Evolutionary conservation across 768 basidiomycete species (phyloP), one percentile per base, ranked within the genome.

Genomic region (Amanita molliuscula): DNA sequence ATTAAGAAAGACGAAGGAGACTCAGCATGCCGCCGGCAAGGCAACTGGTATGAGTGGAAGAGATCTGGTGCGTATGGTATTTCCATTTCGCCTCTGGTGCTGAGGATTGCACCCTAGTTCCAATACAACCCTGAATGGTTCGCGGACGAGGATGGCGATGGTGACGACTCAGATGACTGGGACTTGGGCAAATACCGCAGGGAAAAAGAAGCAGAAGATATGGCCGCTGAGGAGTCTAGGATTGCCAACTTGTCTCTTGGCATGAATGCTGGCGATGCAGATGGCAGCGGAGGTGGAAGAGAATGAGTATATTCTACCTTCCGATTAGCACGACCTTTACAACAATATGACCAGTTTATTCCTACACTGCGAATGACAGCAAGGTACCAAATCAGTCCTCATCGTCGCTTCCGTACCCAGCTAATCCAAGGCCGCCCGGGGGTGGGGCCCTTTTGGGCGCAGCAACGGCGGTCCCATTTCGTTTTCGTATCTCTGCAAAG

Each of bases 81-180:
- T 46, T 31, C 48, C 46, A 47, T 53, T 33, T 51, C 26, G 34
- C 44, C 2, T 44, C 49, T 46, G 3, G 54, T 34, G 6, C 26
- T 55, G 6, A 31, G 53, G 41, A 42, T n/a, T 44, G 52, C 43
- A 29, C 16, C 20, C 15, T 44, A 91, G 86, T 95, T 96, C 78
- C 84, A 89, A 69, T 95, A 89, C 79, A 93, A 94, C 66, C 87
- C 91, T 15, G 88, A 92, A 59, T 91, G 89, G 87, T 93, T 92
- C 70, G 79, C 83, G 55, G 91, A 91, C 58, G 77, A 84, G 45
- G 80, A 81, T 18, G 42, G 26, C 15, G 76, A 76, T 1, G 74
- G 64, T 3, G 75, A 69, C 15, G 64, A 46, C 2, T 65, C 66
- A 18, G 81, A 81, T 43, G 76, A 77, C 38, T 82, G 79, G 68